Evolutionary conservation across 306 rosid genomes (phyloP), one percentile per base, ranked within the genome.

Genomic region (Vicia faba): DNA sequence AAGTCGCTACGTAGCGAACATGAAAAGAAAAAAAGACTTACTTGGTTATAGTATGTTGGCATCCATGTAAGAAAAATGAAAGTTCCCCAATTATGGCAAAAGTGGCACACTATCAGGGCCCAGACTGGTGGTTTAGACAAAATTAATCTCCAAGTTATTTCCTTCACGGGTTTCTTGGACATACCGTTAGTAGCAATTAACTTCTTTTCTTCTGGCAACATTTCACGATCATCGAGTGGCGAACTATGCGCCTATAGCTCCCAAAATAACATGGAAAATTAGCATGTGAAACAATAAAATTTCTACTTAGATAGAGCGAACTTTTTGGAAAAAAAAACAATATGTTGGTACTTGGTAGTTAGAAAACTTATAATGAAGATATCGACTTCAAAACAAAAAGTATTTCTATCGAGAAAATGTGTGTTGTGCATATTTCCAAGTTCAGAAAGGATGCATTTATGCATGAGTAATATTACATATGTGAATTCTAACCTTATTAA

Each of bases 21-120:
- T n/a, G n/a, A n/a, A n/a, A n/a, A n/a, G n/a, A n/a, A n/a, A n/a
- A n/a, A n/a, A n/a, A n/a, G n/a, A n/a, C n/a, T n/a, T 75, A 88
- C 99, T 88, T 93, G 99, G 77, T 90, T 85, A 79, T 93, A 90
- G 87, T 93, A 93, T 45, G 99, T 93, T 58, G 99, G 99, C 99
- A 93, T 93, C 99, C 97, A 93, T 25, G 99, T 93, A 59, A 93
- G 86, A 79, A 93, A 97, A 82, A 93, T 93, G 75, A 93, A 93
- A 56, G 99, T 93, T 61, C 99, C 98, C 99, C 99, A 93, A 69
- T 93, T 93, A 83, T 93, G 99, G 78, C 97, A 93, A 78, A 93
- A 93, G 78, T 93, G 99, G 76, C 75, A 93, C 55, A 85, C 90
- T 64, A 93, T 93, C 15, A 93, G 79, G 35, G 99, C 99, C 97